A percentile compares a stretch with the other conserved stretches of the same genome.
These are phyloP conservation scores for Starmerella scarabaei DNA, from an alignment of 805 yeast genomes.

Conservation along the genomic window DNA sequence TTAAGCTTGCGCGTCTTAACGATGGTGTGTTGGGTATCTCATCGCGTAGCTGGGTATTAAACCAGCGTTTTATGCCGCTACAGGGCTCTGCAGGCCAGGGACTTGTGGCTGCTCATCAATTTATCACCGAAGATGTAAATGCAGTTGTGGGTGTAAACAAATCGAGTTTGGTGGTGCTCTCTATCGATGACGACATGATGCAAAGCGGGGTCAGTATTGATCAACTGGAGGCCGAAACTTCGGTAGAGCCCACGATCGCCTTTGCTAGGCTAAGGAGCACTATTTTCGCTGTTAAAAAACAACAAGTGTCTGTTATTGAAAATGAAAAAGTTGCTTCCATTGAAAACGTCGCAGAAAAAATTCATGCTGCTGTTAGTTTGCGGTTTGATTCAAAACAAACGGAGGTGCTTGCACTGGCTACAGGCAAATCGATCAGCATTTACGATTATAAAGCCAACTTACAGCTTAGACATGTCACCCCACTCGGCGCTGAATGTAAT, in stretches of 20 bases:
- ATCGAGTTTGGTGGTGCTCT: slow-evolving; percentile 40
- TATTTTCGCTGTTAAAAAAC: neutral
- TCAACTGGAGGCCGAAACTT: neutral
- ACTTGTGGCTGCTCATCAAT: slow-evolving; percentile 36
- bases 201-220: neutral
- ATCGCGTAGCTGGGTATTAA: slow-evolving; percentile 39
- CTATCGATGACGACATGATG: neutral
- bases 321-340: neutral
- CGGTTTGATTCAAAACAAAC: slow-evolving; percentile 1
- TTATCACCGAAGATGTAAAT: slow-evolving; percentile 49
- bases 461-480: slow-evolving; percentile 47
- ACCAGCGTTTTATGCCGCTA: slow-evolving; percentile 16
- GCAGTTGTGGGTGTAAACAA: slow-evolving; percentile 48
- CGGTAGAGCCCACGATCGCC: neutral
- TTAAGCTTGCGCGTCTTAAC: slow-evolving; percentile 35
- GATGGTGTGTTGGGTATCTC: slow-evolving; percentile 36
- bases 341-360: neutral
- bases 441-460: slow-evolving; percentile 21
- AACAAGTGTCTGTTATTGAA: neutral
- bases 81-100: slow-evolving; percentile 28
- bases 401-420: slow-evolving; percentile 14
- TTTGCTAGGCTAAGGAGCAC: neutral
- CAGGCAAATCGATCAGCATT: neutral
- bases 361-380: neutral
- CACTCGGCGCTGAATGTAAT: slow-evolving; percentile 29